A percentile compares a stretch with the other conserved stretches of the same genome.
These are phyloP conservation scores for Linum lewisii DNA, from an alignment of 345 rosid genomes.

Conservation along the genomic window DNA sequence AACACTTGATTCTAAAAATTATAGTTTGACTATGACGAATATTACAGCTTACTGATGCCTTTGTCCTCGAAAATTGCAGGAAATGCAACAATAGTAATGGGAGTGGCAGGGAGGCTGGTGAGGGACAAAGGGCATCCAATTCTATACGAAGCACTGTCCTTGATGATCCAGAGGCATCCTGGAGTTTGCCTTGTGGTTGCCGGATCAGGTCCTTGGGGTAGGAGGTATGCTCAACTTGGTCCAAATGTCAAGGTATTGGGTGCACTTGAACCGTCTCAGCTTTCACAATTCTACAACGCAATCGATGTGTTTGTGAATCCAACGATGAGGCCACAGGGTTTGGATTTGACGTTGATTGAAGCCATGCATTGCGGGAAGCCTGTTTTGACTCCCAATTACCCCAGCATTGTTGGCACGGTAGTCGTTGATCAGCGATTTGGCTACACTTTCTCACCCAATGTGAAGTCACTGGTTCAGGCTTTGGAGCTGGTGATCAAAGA, in stretches of 20 bases:
- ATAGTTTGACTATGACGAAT: too few species aligned
- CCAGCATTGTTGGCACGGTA: conserved; percentile 60
- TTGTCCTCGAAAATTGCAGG: background rate
- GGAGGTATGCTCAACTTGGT: conserved; percentile 48
- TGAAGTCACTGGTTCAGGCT: conserved; percentile 47
- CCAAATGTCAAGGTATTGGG: conserved; percentile 48
- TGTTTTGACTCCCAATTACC: conserved; percentile 53
- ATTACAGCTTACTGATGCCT: too few species aligned
- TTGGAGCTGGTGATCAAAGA: conserved; percentile 40
- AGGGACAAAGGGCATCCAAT: conserved; percentile 74
- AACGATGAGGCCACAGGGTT: conserved; percentile 60
- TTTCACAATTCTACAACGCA: conserved; percentile 52
- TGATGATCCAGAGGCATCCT: conserved; percentile 24
- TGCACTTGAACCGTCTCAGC: conserved; percentile 35
- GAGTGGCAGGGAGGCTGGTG: conserved; percentile 67
- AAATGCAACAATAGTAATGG: conserved; percentile 38
- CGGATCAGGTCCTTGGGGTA: conserved; percentile 71
- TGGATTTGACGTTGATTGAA: conserved; percentile 56
- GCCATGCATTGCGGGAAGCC: conserved; percentile 75
- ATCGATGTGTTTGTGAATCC: conserved; percentile 68
- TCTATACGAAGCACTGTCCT: conserved; percentile 44
- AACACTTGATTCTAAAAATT: too few species aligned
- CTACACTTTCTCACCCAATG: conserved; percentile 60
- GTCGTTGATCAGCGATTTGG: conserved; percentile 42
- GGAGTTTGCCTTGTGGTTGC: conserved; percentile 46